Conservation (phyloP, 2,329 filamentous ascomycete genomes). For the Nemania sp. region DNA sequence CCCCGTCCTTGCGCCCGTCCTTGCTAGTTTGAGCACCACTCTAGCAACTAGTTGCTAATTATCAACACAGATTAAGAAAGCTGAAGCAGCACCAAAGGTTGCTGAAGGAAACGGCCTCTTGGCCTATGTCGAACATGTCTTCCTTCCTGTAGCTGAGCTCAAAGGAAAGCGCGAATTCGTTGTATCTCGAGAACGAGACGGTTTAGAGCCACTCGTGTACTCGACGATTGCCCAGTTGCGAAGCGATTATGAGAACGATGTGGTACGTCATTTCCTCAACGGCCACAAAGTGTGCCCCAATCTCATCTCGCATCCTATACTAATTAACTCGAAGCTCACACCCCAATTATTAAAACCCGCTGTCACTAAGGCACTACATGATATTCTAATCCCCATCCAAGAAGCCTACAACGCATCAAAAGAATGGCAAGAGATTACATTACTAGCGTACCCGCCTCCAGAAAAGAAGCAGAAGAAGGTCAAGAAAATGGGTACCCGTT, state of each 20-base stretch:
- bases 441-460: slow-evolving; percentile 83
- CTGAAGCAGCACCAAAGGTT: slow-evolving; percentile 79
- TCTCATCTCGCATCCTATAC: slow-evolving; percentile 20
- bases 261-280: slow-evolving; percentile 63
- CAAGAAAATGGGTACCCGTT: slow-evolving; percentile 75
- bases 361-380: slow-evolving; percentile 77
- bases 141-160: slow-evolving; percentile 81
- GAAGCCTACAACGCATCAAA: slow-evolving; percentile 74
- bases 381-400: slow-evolving; percentile 82
- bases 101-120: slow-evolving; percentile 89
- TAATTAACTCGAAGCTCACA: slow-evolving; percentile 67
- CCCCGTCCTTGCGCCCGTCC: too few relatives aligned
- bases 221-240: slow-evolving; percentile 79
- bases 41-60: background rate
- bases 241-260: slow-evolving; percentile 82
- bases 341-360: slow-evolving; percentile 92
- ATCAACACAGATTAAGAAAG: slow-evolving; percentile 74
- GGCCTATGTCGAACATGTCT: slow-evolving; percentile 86
- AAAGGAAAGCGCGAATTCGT: slow-evolving; percentile 72
- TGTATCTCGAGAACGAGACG: slow-evolving; percentile 74
- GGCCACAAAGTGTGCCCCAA: too few relatives aligned
- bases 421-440: slow-evolving; percentile 84
- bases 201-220: slow-evolving; percentile 81
- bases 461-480: slow-evolving; percentile 78
- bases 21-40: background rate